Base-by-base conservation (phyloP, 2,329 filamentous ascomycete genomes). In the Colletotrichum echinochloae region DNA sequence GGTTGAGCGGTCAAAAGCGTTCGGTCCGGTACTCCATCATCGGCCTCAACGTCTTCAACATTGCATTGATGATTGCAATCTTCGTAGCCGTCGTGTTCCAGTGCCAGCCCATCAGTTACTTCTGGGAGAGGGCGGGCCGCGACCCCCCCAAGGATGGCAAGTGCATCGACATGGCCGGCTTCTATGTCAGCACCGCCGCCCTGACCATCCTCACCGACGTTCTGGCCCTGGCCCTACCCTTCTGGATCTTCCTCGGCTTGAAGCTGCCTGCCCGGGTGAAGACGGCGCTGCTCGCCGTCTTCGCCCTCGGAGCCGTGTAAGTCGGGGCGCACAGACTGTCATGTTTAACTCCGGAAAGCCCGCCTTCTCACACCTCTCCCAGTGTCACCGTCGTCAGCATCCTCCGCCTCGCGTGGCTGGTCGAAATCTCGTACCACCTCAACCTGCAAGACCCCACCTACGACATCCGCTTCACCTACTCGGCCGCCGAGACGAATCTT, bases 131-230 rank as follows among this genome's bases (percentile, higher is more conserved):
- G 68, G 46, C 52, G 3, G 64, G 64, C 20, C 68, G 68, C 14
- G 57, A 71, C 44, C 68, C 65, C 16, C 69, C 65, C 20, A 65
- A 56, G 33, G 65, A 70, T 14, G 69, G 69, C 2, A 60, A 39
- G 20, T 71, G 69, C 33, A 71, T 72, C 62, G 66, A 72, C 57
- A 65, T 39, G 49, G 1, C 30, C 8, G 61, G 55, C n/a, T 72
- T 73, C 56, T 81, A 81, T 65, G 76, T 83, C 5, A 73, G 78
- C 16, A 77, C 75, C 14, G 78, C 81, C 2, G 76, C 75, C 1
- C 73, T 84, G 20, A 83, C 80, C 20, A 83, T 85, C 39, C 48
- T 83, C 9, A 83, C 81, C 12, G 83, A 84, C 41, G 73, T 83
- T 0, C 71, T 83, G 54, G 77, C 83, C 6, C 75, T 83, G 23